Conservation (phyloP, 305 asterid genomes). For the Rubia occidens region DNA sequence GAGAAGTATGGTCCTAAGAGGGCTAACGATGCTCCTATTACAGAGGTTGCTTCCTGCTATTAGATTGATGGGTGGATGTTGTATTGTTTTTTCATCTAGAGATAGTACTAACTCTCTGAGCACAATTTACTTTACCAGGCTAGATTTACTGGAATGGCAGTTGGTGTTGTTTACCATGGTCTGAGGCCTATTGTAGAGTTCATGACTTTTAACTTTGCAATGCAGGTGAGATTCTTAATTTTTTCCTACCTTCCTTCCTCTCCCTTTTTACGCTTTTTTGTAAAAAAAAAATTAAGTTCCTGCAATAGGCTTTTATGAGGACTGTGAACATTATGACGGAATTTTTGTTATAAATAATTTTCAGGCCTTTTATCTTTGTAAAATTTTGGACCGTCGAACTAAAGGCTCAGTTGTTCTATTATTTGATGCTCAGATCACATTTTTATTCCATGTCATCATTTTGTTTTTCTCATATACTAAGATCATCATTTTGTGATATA, state of each 20-base stretch:
- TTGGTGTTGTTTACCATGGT: slow-evolving; percentile 90
- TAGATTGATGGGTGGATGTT: background rate
- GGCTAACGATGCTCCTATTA: slow-evolving; percentile 81
- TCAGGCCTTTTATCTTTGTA: background rate
- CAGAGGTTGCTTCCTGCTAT: slow-evolving; percentile 51
- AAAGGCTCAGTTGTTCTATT: background rate
- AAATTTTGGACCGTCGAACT: background rate
- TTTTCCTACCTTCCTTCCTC: background rate
- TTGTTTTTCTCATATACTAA: too few relatives aligned
- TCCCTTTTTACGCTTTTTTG: background rate
- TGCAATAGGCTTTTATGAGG: too few relatives aligned
- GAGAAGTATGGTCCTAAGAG: slow-evolving; percentile 85
- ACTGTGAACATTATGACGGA: too few relatives aligned
- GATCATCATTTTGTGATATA: background rate
- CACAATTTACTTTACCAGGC: slow-evolving; percentile 37
- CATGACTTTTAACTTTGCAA: slow-evolving; percentile 88
- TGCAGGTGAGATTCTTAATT: slow-evolving; percentile 53
- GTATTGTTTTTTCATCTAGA: background rate
- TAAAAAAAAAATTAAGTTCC: background rate
- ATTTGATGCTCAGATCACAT: background rate
- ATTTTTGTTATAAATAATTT: background rate
- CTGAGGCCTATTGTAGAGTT: slow-evolving; percentile 75
- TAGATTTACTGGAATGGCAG: slow-evolving; percentile 85
- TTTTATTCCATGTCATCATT: background rate
- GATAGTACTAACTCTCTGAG: background rate